These are phyloP conservation scores for Yamadazyma akitaensis DNA, from an alignment of 805 yeast species.

Conservation along the genomic window DNA sequence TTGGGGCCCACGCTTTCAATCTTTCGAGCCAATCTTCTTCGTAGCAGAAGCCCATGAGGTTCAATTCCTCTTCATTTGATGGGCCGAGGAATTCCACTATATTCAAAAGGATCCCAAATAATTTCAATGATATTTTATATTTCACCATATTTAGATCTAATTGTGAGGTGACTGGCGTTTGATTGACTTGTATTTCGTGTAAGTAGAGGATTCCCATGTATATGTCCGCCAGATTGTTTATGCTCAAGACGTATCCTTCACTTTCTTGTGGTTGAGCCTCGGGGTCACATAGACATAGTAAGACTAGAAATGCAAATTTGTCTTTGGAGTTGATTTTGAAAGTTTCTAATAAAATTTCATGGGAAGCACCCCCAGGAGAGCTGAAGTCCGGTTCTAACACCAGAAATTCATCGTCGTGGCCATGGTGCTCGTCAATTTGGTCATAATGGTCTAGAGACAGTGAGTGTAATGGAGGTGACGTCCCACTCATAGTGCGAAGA, in stretches of 20 bases:
- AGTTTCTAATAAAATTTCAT: constrained; percentile 14
- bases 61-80: constrained; percentile 16
- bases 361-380: constrained; percentile 12
- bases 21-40: constrained; percentile 5
- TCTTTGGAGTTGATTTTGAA: constrained; percentile 17
- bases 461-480: neutral
- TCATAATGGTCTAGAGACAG: neutral
- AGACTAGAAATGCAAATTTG: constrained; percentile 16
- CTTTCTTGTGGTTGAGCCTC: constrained; percentile 55
- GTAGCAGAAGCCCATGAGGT: constrained; percentile 12
- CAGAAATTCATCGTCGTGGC: neutral
- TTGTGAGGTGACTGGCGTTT: neutral
- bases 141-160: constrained; percentile 26
- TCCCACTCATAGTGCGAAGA: neutral
- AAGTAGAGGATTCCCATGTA: constrained; percentile 2
- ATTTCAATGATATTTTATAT: constrained; percentile 31
- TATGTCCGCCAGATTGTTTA: constrained; percentile 7
- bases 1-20: constrained; percentile 14
- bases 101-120: constrained; percentile 34
- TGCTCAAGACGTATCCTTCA: neutral
- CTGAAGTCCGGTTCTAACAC: constrained; percentile 5
- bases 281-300: constrained; percentile 49
- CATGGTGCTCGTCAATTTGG: neutral
- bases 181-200: neutral
- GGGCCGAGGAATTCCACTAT: constrained; percentile 27